Percentiles rank a stretch among this genome's conserved stretches.
These are phyloP conservation scores for Firmiana major DNA, from an alignment of 345 rosid species.

Conservation along the genomic window DNA sequence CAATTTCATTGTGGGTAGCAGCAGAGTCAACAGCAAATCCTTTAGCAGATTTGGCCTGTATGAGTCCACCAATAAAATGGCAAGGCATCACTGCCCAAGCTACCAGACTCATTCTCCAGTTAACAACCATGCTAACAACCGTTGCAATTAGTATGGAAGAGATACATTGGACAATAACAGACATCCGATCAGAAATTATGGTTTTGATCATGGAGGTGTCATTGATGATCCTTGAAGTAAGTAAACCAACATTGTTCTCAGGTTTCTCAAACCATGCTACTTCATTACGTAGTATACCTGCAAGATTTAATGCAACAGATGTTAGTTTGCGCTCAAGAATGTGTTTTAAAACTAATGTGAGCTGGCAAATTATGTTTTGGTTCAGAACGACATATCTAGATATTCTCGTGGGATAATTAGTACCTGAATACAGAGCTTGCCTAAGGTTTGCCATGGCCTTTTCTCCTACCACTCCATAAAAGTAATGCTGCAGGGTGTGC, in stretches of 20 bases:
- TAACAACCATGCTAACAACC: constrained; percentile 11
- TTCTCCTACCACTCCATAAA: constrained; percentile 62
- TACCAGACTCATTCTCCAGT: constrained; percentile 64
- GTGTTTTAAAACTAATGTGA: not conserved
- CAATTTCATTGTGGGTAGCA: constrained; percentile 37
- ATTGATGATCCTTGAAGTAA: constrained; percentile 45
- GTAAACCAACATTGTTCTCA: constrained; percentile 41
- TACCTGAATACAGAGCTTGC: constrained; percentile 52
- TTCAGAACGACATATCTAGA: not conserved
- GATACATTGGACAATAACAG: constrained; percentile 61
- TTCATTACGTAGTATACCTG: constrained; percentile 40
- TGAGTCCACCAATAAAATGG: constrained; percentile 69
- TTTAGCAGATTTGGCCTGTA: constrained; percentile 65
- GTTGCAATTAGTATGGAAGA: constrained; percentile 66
- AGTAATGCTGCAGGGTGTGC: constrained; percentile 64
- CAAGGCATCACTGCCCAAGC: constrained; percentile 87
- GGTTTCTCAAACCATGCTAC: constrained; percentile 64
- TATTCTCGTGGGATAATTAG: not conserved
- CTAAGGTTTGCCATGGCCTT: constrained; percentile 62
- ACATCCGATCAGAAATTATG: constrained; percentile 64
- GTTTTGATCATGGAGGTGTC: constrained; percentile 59
- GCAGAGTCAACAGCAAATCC: constrained; percentile 60
- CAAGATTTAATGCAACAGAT: constrained; percentile 3
- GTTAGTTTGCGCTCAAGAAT: not conserved
- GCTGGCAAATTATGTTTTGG: not conserved